Evolutionary conservation across 2,329 filamentous ascomycete genomes (phyloP).

Genomic region (Fusarium sp.): DNA sequence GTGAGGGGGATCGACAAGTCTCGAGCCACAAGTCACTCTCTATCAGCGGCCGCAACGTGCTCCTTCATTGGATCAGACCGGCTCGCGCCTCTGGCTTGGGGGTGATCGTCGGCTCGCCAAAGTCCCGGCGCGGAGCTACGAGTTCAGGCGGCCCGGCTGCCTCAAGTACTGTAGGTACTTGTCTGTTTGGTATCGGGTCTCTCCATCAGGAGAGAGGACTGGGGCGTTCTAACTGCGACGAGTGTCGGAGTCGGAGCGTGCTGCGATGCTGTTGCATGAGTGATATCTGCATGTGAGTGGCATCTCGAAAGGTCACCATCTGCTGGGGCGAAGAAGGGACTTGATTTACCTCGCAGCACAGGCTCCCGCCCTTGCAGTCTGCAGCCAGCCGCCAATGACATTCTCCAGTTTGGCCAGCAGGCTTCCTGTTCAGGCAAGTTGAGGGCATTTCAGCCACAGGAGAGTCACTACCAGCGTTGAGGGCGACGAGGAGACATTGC

Average conservation of each 20-base stretch:
- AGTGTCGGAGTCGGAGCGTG: not conserved
- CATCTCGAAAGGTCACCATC: not conserved
- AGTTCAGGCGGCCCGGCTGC: constrained; percentile 7
- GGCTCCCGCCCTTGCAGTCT: constrained; percentile 18
- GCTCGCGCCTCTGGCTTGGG: constrained; percentile 4
- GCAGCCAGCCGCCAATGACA: constrained; percentile 34
- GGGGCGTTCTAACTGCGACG: not conserved
- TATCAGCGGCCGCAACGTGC: constrained; percentile 24
- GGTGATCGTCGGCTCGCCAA: constrained; percentile 4
- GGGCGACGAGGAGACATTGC: not conserved
- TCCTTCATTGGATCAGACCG: constrained; percentile 21
- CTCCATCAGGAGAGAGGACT: constrained; percentile 2
- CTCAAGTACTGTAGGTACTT: not conserved
- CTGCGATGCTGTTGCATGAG: not conserved
- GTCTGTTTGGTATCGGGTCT: constrained; percentile 9
- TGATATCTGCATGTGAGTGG: not conserved
- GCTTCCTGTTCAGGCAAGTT: constrained; percentile 41
- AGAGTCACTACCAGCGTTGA: constrained; percentile 5
- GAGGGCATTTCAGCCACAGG: constrained; percentile 29
- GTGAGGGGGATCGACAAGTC: constrained; percentile 36
- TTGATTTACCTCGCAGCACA: constrained; percentile 9
- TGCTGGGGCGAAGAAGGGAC: not conserved
- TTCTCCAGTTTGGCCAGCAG: constrained; percentile 9
- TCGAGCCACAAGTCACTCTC: constrained; percentile 42
- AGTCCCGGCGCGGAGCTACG: constrained; percentile 22